Conservation (phyloP, 2,329 filamentous ascomycete genomes). For the Alternaria postmessia region DNA sequence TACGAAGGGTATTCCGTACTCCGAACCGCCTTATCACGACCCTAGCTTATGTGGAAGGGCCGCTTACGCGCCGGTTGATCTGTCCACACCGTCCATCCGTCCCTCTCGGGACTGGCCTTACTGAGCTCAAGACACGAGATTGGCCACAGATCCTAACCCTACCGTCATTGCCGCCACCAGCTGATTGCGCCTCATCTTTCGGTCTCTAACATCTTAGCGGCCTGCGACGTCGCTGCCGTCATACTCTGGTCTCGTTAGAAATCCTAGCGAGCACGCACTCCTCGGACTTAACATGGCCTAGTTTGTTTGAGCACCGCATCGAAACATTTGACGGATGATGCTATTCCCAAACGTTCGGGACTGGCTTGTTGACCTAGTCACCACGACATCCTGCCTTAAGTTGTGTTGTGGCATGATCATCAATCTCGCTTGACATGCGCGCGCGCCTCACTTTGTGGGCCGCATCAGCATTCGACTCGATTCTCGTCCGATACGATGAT, state of each 20-base stretch:
- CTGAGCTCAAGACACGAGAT: constrained; percentile 35
- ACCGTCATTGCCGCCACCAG: constrained; percentile 23
- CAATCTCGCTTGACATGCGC: constrained; percentile 20
- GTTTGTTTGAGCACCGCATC: constrained; percentile 8
- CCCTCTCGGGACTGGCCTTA: constrained; percentile 48
- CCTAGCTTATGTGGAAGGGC: constrained; percentile 34
- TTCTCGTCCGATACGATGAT: constrained; percentile 8
- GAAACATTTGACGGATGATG: constrained; percentile 15
- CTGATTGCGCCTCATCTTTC: constrained; percentile 39
- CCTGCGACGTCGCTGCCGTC: constrained; percentile 36
- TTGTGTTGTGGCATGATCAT: constrained; percentile 13
- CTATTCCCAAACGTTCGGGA: constrained; percentile 5
- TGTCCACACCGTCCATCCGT: constrained; percentile 37
- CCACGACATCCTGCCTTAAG: constrained; percentile 9
- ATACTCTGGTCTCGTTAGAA: constrained; percentile 2
- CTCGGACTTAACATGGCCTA: constrained; percentile 1
- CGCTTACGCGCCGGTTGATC: constrained; percentile 52
- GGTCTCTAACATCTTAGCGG: constrained; percentile 22
- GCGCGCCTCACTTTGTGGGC: constrained; percentile 32
- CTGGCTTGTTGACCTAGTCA: constrained; percentile 1
- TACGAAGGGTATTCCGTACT: constrained; percentile 19
- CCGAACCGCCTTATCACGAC: constrained; percentile 36
- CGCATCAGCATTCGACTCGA: constrained; percentile 13
- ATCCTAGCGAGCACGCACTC: constrained; percentile 12
- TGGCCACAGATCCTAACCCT: constrained; percentile 33